Evolutionary conservation across 2,329 filamentous ascomycete genomes (phyloP), one percentile per base, ranked within the genome.

Genomic region (Calonectria pseudoreteaudii): DNA sequence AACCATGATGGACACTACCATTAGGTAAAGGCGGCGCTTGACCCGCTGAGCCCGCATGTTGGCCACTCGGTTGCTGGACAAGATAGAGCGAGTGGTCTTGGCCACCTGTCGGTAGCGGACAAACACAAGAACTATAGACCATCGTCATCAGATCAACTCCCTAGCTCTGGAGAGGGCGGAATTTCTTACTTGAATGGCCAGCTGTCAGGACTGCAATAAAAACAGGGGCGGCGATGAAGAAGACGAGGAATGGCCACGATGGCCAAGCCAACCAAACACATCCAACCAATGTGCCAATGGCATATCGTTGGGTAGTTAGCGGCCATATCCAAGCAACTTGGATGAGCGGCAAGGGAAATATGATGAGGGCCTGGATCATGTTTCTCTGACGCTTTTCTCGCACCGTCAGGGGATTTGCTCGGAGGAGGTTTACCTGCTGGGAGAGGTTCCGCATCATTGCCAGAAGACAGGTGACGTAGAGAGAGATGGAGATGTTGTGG

Each of bases 381-480:
- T 85, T 86, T 28, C 86, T 84, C 1, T 83, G 82, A 18, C 83
- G 83, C 71, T 82, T 85, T 82, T 91, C 89, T 5, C 73, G 76
- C 23, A 80, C 75, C 1, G 84, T 85, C 8, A 87, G 81, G 7
- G 84, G 82, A 64, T 83, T 82, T 30, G 85, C 86, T 3, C 88
- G 83, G 66, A 86, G 76, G 31, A 89, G 79, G 38, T 85, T 86
- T 68, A 92, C 86, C 77, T 90, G 89, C 47, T 84, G 80, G 18
- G 90, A 86, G 13, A 92, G 85, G 56, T 90, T 88, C 18, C 87
- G 86, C 86, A 91, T 89, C 71, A 91, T 87, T 79, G 88, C 87
- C 66, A 91, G 87, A 56, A 91, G 83, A 44, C 87, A 87, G n/a
- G 87, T 87, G 50, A 85, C 85, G 79, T 87, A 91, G 52, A 88